Base-by-base conservation (phyloP, 2,329 filamentous ascomycete genomes). In the Beauveria brongniartii region DNA sequence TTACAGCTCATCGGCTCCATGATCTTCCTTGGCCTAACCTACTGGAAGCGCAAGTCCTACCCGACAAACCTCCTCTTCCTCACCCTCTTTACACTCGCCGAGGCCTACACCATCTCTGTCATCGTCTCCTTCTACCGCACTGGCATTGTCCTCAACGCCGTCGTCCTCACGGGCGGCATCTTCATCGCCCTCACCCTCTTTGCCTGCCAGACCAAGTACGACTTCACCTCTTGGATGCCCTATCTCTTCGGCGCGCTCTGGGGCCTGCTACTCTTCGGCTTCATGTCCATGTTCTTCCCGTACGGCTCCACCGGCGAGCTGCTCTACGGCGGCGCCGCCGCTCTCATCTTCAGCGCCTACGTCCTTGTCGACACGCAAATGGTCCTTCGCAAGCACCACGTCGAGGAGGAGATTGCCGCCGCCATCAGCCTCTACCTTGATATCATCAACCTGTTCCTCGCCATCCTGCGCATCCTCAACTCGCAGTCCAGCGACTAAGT, bases 291-390 rank as follows among this genome's bases (percentile, higher is more conserved):
- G 66, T 97, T 97, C 81, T 88, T 99, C 77, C 92, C 91, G 3
- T 84, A 88, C 74, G 90, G 81, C 74, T 91, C 85, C 72, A 92
- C 87, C 28, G 79, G 87, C 40, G 93, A 99, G 76, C 85, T 97
- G 59, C 81, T 91, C 63, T 97, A 96, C 70, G 91, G 92, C 61
- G 87, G 88, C 8, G 76, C 92, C 16, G 84, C 85, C 0, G 93
- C 94, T 3, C 78, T 99, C 51, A 85, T 99, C 71, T 99, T 99
- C 80, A 92, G 88, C 54, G 93, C 82, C 8, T 99, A 99, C 76
- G 95, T 99, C 64, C 82, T 99, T 52, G 91, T 97, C 52, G 94
- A 99, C 72, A 99, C 94, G 0, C 94, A 99, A 80, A 78, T 99
- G 68, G 86, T 99, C 64, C 89, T 99, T 84, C 86, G 92, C 70